Base-by-base conservation (phyloP, 352 stramenopile species). In the Pythium coloratum region DNA sequence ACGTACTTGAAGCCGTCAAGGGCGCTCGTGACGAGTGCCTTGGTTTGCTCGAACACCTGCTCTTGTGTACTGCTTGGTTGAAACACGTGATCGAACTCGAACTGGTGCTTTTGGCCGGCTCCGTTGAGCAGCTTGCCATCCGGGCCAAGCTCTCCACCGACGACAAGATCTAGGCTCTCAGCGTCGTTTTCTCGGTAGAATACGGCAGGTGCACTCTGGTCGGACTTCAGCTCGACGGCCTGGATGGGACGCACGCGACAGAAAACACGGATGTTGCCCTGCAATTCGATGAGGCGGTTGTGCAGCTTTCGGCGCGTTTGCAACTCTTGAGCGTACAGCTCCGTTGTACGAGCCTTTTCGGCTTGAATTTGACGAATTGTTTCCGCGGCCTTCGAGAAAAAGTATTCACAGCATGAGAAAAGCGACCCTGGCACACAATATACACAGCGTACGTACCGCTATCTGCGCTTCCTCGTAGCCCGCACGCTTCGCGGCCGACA, bases 51-150 rank as follows among this genome's bases (percentile, higher is more conserved):
- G 42, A 95, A 95, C 9, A 95, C 87, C 59, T 94, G 66, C 10
- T 76, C 63, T 51, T 95, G 87, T 0, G 77, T 84, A 32, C 79
- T 91, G 4, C 59, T 60, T 3, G 75, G 84, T 53, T 89, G 90
- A 74, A 98, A 99, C 1, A 99, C 94, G 66, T 98, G 89, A 72
- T 99, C 97, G 64, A 99, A 99, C 47, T 97, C 91, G 63, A 98
- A 99, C 9, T 82, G 84, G 64, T 98, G 96, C 78, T 96, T 98
- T 62, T 95, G 87, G 0, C 79, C 77, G 20, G 84, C 75, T 6
- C 76, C 66, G 32, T 76, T 86, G 2, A 69, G 78, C 49, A 69
- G 78, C 53, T 85, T 81, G 3, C 81, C 73, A 47, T 76, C 64
- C 2, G 51, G 51, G 2, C 61, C 69, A 3, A 78, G 71, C 10